Conservation (phyloP, 2,329 filamentous ascomycete genomes). For the Aspergillus sp. region DNA sequence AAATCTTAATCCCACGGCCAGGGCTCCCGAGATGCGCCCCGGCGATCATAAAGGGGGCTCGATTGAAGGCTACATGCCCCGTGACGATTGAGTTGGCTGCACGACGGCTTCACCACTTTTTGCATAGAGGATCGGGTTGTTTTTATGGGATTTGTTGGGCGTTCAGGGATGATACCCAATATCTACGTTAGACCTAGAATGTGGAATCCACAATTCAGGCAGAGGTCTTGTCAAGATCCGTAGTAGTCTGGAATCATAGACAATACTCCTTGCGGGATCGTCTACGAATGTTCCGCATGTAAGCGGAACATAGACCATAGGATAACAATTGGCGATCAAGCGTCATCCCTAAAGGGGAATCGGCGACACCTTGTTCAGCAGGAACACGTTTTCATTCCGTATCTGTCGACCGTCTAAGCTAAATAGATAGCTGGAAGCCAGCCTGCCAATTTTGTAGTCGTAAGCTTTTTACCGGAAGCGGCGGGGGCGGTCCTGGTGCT, state of each 20-base stretch:
- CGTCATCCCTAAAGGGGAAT: conserved; percentile 72
- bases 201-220: not conserved
- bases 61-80: conserved; percentile 42
- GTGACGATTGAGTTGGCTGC: conserved; percentile 13
- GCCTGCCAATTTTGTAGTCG: conserved; percentile 11
- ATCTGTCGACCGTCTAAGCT: conserved; percentile 30
- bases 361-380: conserved; percentile 79
- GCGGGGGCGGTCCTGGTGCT: conserved; percentile 73
- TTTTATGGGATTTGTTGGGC: conserved; percentile 1
- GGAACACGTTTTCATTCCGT: conserved; percentile 41
- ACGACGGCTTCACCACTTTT: not conserved
- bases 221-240: not conserved
- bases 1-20: conserved; percentile 13
- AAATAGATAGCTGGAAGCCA: conserved; percentile 26
- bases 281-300: conserved; percentile 21
- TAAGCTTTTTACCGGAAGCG: conserved; percentile 36
- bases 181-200: not conserved
- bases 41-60: conserved; percentile 37
- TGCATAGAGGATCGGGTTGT: not conserved
- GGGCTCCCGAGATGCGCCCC: conserved; percentile 31
- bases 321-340: conserved; percentile 80
- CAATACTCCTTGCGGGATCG: not conserved
- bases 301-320: conserved; percentile 19
- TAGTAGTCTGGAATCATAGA: not conserved
- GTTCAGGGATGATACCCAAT: conserved; percentile 3